Percentiles rank a stretch among this genome's conserved stretches.
Conservation (phyloP, 2,329 filamentous ascomycete genomes). For the Sporothrix humicola region DNA sequence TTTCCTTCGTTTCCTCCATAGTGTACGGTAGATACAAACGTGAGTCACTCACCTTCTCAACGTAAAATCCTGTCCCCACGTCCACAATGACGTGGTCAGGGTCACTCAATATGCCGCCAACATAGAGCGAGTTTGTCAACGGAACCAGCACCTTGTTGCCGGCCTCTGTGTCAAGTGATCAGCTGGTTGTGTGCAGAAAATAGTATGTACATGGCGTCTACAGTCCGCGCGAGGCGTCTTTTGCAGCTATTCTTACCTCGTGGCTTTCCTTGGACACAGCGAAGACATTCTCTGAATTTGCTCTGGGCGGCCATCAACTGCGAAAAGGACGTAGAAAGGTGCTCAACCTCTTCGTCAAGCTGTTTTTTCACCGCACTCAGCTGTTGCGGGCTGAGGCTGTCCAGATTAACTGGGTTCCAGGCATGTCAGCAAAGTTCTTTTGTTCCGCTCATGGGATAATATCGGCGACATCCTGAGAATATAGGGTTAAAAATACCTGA, state of each 20-base stretch:
- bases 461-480: background rate
- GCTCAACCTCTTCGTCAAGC: slow-evolving; percentile 93
- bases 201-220: background rate
- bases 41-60: slow-evolving; percentile 74
- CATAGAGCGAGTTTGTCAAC: slow-evolving; percentile 91
- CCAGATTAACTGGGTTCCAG: slow-evolving; percentile 62
- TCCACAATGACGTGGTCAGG: slow-evolving; percentile 84
- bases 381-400: slow-evolving; percentile 80
- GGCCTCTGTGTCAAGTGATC: slow-evolving; percentile 28
- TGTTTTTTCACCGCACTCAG: slow-evolving; percentile 93
- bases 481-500: slow-evolving; percentile 24
- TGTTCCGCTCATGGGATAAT: background rate
- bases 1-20: too few species aligned
- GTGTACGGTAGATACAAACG: too few species aligned
- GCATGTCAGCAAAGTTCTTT: background rate
- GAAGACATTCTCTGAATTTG: slow-evolving; percentile 90
- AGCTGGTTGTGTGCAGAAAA: background rate
- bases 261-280: slow-evolving; percentile 64
- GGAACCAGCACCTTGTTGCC: slow-evolving; percentile 79
- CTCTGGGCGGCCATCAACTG: slow-evolving; percentile 88
- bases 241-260: slow-evolving; percentile 26
- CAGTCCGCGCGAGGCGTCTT: background rate
- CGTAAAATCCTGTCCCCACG: slow-evolving; percentile 90
- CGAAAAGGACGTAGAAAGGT: slow-evolving; percentile 86
- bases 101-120: slow-evolving; percentile 78